A percentile compares a stretch with the other conserved stretches of the same genome.
Evolutionary conservation across 106 monocot species (phyloP).

Genomic region (Phalaenopsis equestris): DNA sequence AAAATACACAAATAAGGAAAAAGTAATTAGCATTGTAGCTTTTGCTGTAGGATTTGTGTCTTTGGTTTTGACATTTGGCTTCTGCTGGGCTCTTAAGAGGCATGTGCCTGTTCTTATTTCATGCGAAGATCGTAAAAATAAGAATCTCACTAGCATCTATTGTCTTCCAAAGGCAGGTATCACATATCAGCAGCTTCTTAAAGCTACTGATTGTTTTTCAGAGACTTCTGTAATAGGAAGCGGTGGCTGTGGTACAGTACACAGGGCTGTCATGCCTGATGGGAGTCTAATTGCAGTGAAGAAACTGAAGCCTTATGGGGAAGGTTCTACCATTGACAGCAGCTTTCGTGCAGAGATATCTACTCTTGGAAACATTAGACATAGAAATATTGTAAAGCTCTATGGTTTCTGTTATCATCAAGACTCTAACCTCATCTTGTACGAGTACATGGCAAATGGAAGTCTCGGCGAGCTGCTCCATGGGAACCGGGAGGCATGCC

Average conservation of each 20-base stretch:
- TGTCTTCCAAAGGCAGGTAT: slow-evolving; percentile 48
- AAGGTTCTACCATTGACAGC: slow-evolving; percentile 47
- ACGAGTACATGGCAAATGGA: slow-evolving; percentile 80
- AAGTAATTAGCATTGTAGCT: slow-evolving; percentile 40
- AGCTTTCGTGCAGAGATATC: slow-evolving; percentile 75
- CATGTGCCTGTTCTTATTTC: slow-evolving; percentile 17
- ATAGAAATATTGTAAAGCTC: slow-evolving; percentile 77
- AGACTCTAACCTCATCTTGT: slow-evolving; percentile 65
- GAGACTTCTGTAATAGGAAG: slow-evolving; percentile 56
- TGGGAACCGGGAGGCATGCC: slow-evolving; percentile 23
- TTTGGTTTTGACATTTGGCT: slow-evolving; percentile 25
- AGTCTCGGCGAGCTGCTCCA: slow-evolving; percentile 65
- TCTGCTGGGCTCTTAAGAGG: slow-evolving; percentile 51
- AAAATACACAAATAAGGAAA: slow-evolving; percentile 27
- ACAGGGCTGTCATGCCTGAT: slow-evolving; percentile 59
- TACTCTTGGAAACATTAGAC: slow-evolving; percentile 66
- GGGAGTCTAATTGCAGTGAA: slow-evolving; percentile 57
- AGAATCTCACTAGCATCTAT: slow-evolving; percentile 23
- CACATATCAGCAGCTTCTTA: slow-evolving; percentile 63
- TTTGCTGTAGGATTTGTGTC: slow-evolving; percentile 38
- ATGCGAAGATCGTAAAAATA: slow-evolving; percentile 27
- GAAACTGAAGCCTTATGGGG: slow-evolving; percentile 53
- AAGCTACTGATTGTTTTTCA: slow-evolving; percentile 57
- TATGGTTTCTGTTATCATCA: slow-evolving; percentile 69
- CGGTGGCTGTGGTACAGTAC: slow-evolving; percentile 76